phyloP scores from a whole-genome alignment of 225 moss, liverwort and hornwort species.

The Lunularia cruciata region DNA sequence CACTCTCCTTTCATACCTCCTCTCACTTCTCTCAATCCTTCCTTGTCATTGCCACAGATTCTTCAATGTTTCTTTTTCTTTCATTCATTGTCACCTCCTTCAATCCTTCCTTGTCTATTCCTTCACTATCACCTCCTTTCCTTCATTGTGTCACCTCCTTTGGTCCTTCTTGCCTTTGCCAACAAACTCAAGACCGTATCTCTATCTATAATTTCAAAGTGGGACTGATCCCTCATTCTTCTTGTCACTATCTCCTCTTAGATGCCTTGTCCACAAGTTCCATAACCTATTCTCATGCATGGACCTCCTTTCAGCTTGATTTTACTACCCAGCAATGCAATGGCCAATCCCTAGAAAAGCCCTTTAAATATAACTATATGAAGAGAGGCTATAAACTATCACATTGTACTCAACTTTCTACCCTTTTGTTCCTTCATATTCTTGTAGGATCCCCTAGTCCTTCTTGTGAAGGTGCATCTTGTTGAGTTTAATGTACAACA shows the following conservation, averaged over 20 bases:
- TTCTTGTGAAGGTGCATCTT: neutral
- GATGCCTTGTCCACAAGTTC: neutral
- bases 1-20: too few species aligned
- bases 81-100: too few species aligned
- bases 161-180: too few species aligned
- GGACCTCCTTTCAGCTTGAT: neutral
- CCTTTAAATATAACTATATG: too few species aligned
- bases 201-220: neutral
- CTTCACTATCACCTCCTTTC: too few species aligned
- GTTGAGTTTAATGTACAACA: slow-evolving; percentile 3
- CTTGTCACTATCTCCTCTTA: slow-evolving; percentile 3
- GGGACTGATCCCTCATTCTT: slow-evolving; percentile 10
- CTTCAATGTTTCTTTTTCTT: too few species aligned
- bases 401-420: neutral
- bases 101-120: too few species aligned
- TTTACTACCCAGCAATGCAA: neutral
- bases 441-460: neutral
- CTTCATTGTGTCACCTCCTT: too few species aligned
- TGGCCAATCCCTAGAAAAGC: neutral
- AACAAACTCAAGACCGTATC: neutral
- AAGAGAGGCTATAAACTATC: neutral
- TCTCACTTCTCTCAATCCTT: too few species aligned
- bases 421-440: neutral
- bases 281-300: neutral
- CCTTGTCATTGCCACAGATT: too few species aligned